Base-by-base conservation (phyloP, 768 basidiomycete genomes). In the Tricholoma flavovirens region DNA sequence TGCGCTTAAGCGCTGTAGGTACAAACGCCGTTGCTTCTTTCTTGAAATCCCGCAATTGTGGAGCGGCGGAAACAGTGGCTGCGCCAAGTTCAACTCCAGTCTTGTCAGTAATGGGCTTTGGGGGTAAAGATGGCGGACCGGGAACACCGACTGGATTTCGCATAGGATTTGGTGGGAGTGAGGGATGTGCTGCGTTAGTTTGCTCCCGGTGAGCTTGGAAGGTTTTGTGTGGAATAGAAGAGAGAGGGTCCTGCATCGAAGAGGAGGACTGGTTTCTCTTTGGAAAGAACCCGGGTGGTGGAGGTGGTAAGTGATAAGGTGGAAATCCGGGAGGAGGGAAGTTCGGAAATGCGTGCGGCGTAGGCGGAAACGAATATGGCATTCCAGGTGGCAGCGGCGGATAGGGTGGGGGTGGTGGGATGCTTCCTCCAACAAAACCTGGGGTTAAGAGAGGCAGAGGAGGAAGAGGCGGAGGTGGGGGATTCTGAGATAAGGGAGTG, bases 21-120 rank as follows among this genome's bases (percentile, higher is more conserved):
- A 98, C 83, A 64, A 99, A 98, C 0, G 90, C 84, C 0, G 93
- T 96, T 8, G 90, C 88, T 69, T 99, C 97, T 70, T 93, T 94
- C 74, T 94, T 93, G 58, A 98, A 77, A 71, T 99, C 93, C 12
- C 96, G 88, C 51, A 99, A 71, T 66, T 93, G 80, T 4, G 97
- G 93, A 45, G 77, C 92, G 2, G 94, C 93, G 19, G 83, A 86
- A 51, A 98, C 85, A 2, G 82, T 88, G 1, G 90, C 92, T 6
- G 81, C 73, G 1, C 75, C 76, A 14, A 77, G 58, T 43, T 70
- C 73, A 9, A 76, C 70, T 8, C 71, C 57, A 2, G 60, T 49
- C 14, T 69, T 60, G 11, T 64, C 66, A 12, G 70, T 60, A 22
- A 63, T 66, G 21, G 74, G 75, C 53, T 74, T 73, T 2, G 68